Conservation (phyloP, 441 rosid genomes). For the Capsella rubella region DNA sequence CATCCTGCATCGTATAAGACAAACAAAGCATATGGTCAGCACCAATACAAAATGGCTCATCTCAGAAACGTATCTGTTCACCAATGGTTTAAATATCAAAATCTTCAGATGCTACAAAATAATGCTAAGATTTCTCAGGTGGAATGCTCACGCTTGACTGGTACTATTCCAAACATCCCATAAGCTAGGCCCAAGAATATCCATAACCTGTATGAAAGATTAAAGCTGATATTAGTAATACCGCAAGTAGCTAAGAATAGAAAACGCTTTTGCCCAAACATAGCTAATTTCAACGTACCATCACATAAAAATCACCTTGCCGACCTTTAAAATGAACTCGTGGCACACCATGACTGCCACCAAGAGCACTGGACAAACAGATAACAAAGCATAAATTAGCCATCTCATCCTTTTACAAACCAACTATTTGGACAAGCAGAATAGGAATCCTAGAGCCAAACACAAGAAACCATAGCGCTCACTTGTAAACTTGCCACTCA, state of each 20-base stretch:
- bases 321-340: slow-evolving; percentile 90
- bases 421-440: slow-evolving; percentile 6
- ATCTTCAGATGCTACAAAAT: slow-evolving; percentile 4
- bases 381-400: slow-evolving; percentile 22
- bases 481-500: slow-evolving; percentile 99
- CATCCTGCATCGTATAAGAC: slow-evolving; percentile 62
- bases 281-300: slow-evolving; percentile 61
- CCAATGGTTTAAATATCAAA: slow-evolving; percentile 14
- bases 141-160: slow-evolving; percentile 68
- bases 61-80: not conserved
- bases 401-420: slow-evolving; percentile 7
- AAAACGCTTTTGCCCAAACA: slow-evolving; percentile 6
- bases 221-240: slow-evolving; percentile 1
- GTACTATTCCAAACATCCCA: slow-evolving; percentile 98
- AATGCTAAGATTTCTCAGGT: slow-evolving; percentile 1
- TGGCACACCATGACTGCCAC: slow-evolving; percentile 97
- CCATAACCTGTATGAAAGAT: slow-evolving; percentile 77
- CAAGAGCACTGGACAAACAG: slow-evolving; percentile 68
- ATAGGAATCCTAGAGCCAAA: not conserved
- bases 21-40: slow-evolving; percentile 12
- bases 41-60: not conserved
- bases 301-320: slow-evolving; percentile 90
- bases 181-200: slow-evolving; percentile 90
- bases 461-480: slow-evolving; percentile 43
- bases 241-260: slow-evolving; percentile 7